Percentiles rank a stretch among this genome's conserved stretches.
Conservation (phyloP, 2,329 filamentous ascomycete species). For the Thermochaetoides dissita region DNA sequence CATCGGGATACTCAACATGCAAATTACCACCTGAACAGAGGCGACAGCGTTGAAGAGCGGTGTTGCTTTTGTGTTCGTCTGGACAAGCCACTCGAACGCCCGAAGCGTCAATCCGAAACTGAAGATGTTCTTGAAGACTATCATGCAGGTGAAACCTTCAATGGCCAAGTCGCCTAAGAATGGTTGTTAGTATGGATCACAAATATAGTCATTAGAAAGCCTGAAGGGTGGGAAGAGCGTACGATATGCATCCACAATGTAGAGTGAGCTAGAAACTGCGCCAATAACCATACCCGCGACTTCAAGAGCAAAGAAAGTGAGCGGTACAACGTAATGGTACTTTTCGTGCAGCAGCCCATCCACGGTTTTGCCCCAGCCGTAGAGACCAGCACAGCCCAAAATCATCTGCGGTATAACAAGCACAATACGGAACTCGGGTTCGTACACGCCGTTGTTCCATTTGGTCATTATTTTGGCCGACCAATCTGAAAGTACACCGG, state of each 20-base stretch:
- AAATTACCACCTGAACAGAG: conserved; percentile 65
- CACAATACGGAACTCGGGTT: conserved; percentile 79
- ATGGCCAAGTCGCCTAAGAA: conserved; percentile 58
- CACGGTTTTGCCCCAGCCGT: conserved; percentile 68
- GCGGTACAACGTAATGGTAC: conserved; percentile 60
- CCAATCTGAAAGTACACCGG: conserved; percentile 60
- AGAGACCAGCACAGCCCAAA: conserved; percentile 64
- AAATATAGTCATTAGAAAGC: neutral
- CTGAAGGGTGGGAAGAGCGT: conserved; percentile 22
- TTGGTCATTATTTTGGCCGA: conserved; percentile 57
- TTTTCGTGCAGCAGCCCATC: conserved; percentile 37
- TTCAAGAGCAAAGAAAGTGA: conserved; percentile 72
- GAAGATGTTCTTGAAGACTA: conserved; percentile 93
- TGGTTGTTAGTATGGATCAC: conserved; percentile 6
- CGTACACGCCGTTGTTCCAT: conserved; percentile 67
- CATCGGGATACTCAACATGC: conserved; percentile 59
- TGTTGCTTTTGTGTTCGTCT: conserved; percentile 42
- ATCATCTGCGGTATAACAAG: conserved; percentile 73
- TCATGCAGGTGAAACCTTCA: conserved; percentile 76
- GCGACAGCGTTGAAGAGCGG: conserved; percentile 53
- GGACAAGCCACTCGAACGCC: conserved; percentile 69
- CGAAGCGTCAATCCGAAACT: conserved; percentile 73
- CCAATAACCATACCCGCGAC: conserved; percentile 87
- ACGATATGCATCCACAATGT: conserved; percentile 89
- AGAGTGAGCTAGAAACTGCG: conserved; percentile 70